phyloP scores from a whole-genome alignment of 805 yeast genomes.

The Wickerhamomyces sydowiorum region DNA sequence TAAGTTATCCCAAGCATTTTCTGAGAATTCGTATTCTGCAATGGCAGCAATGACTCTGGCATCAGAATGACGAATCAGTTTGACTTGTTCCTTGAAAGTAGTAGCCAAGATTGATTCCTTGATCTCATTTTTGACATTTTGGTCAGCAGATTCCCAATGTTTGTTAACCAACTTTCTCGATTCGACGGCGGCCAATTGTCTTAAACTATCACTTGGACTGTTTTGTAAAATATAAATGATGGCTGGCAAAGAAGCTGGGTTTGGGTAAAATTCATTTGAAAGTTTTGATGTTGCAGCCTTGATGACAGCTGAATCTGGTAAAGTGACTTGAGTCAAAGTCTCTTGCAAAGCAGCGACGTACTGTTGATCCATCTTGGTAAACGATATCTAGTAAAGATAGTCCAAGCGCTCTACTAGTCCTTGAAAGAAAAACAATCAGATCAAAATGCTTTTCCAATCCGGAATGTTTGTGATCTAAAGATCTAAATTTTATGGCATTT shows the following conservation, averaged over 20 bases:
- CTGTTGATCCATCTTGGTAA: constrained; percentile 55
- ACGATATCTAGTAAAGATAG: not conserved
- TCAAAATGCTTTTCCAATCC: too few species aligned
- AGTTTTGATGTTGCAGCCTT: constrained; percentile 77
- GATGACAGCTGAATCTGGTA: constrained; percentile 76
- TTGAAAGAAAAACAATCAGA: too few species aligned
- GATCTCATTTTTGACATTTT: constrained; percentile 49
- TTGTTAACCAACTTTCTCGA: constrained; percentile 74
- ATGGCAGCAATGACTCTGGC: constrained; percentile 88
- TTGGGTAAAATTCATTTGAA: constrained; percentile 66
- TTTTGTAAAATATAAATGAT: constrained; percentile 75
- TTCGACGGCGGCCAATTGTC: constrained; percentile 95
- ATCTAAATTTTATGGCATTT: not conserved
- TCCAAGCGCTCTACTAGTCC: not conserved
- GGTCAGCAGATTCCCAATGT: constrained; percentile 55
- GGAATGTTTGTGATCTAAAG: not conserved
- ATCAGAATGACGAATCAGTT: constrained; percentile 76
- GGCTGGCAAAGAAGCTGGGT: constrained; percentile 71
- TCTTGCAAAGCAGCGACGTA: constrained; percentile 68
- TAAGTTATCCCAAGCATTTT: constrained; percentile 68
- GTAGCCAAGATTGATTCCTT: constrained; percentile 62
- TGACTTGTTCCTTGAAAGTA: constrained; percentile 58
- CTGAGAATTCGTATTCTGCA: constrained; percentile 68
- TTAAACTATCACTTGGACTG: constrained; percentile 62
- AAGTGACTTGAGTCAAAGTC: constrained; percentile 70